Conservation (phyloP, 192 early-diverging fungal genomes). For the Umbelopsis ramanniana region DNA sequence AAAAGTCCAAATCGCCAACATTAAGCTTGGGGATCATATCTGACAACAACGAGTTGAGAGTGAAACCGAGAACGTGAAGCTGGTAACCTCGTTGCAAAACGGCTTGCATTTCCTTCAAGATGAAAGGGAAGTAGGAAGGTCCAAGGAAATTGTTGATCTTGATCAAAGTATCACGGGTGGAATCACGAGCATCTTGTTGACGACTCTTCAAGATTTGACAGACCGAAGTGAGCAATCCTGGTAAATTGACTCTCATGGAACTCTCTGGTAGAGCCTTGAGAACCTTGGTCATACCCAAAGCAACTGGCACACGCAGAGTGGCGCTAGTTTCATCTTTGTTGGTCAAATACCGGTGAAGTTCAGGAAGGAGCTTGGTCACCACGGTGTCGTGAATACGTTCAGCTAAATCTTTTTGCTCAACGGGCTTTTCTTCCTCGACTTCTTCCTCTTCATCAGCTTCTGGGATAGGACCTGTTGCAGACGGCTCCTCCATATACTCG, state of each 20-base stretch:
- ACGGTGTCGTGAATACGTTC: constrained; percentile 76
- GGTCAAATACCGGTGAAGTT: constrained; percentile 75
- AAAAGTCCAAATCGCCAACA: constrained; percentile 81
- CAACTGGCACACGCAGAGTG: constrained; percentile 82
- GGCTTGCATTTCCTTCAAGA: constrained; percentile 82
- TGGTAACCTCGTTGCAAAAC: constrained; percentile 86
- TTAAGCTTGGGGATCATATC: constrained; percentile 61
- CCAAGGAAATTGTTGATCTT: constrained; percentile 88
- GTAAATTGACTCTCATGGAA: constrained; percentile 80
- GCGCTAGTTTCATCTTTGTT: constrained; percentile 74
- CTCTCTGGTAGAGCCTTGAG: constrained; percentile 77
- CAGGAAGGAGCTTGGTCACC: constrained; percentile 80
- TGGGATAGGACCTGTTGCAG: constrained; percentile 34
- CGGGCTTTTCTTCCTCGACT: constrained; percentile 40
- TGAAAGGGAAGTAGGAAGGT: constrained; percentile 82
- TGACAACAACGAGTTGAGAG: constrained; percentile 82
- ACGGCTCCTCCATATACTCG: constrained; percentile 42
- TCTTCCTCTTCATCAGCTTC: constrained; percentile 41
- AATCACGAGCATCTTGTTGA: constrained; percentile 84
- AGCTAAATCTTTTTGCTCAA: constrained; percentile 42
- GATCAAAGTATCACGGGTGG: constrained; percentile 82
- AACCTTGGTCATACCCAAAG: constrained; percentile 84
- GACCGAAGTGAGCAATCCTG: constrained; percentile 84
- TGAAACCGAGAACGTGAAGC: constrained; percentile 94
- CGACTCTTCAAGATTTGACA: constrained; percentile 86